Percentiles rank a stretch among this genome's conserved stretches.
phyloP scores from a whole-genome alignment of 2,329 filamentous ascomycete species.

The Ophiocordyceps australis region DNA sequence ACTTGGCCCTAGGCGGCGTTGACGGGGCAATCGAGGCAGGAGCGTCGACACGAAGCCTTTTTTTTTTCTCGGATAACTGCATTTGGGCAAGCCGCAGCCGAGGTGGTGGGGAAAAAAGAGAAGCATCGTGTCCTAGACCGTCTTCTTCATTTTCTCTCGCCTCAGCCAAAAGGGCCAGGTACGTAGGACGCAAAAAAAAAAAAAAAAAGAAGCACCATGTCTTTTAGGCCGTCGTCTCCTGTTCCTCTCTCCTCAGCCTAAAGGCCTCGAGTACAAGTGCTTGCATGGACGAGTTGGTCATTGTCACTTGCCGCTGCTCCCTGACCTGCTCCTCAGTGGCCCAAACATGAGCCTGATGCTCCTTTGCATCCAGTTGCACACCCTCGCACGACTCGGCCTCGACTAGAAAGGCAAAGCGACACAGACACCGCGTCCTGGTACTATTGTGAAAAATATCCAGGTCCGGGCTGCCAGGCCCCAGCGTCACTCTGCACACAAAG shows the following conservation, averaged over 20 bases:
- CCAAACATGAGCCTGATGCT: constrained; percentile 14
- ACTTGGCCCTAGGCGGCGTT: too few relatives aligned
- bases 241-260: not conserved
- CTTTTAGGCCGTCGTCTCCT: not conserved
- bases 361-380: constrained; percentile 10
- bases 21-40: too few relatives aligned
- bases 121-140: too few relatives aligned
- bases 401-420: constrained; percentile 4
- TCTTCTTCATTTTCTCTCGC: too few relatives aligned
- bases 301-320: not conserved
- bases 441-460: constrained; percentile 1
- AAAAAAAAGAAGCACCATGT: not conserved
- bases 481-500: constrained; percentile 5
- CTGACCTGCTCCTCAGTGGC: constrained; percentile 9
- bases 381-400: constrained; percentile 4
- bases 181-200: too few relatives aligned
- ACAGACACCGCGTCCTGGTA: not conserved
- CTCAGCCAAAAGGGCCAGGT: too few relatives aligned
- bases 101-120: too few relatives aligned
- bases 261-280: not conserved
- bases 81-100: too few relatives aligned
- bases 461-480: too few relatives aligned
- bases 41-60: too few relatives aligned
- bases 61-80: too few relatives aligned
- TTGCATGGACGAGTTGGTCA: not conserved